Conservation (phyloP, 176 grass and related monocot genomes). For the sorghum (Sorghum bicolor) region Sorghum_bicolor_NCBIv3 NC_012873.2:55481501-55482000, state of each 20-base stretch:
- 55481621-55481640: not conserved
- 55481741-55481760: not conserved
- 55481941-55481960: too few relatives aligned
- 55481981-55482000: too few relatives aligned
- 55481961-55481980: too few relatives aligned
- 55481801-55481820: not conserved
- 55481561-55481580: not conserved
- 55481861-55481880: too few relatives aligned
- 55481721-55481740: not conserved
- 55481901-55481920: not conserved
- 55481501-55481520: constrained; percentile 26
- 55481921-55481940: too few relatives aligned
- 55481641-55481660: not conserved
- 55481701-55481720: not conserved
- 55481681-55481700: not conserved
- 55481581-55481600: not conserved
- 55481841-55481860: too few relatives aligned
- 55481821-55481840: not conserved
- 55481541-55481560: not conserved
- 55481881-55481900: not conserved
- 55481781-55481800: not conserved
- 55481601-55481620: not conserved
- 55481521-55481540: not conserved
- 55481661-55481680: not conserved
- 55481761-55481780: too few relatives aligned